phyloP scores from a whole-genome alignment of 495 filamentous ascomycete species.

The Penicillium steckii region DNA sequence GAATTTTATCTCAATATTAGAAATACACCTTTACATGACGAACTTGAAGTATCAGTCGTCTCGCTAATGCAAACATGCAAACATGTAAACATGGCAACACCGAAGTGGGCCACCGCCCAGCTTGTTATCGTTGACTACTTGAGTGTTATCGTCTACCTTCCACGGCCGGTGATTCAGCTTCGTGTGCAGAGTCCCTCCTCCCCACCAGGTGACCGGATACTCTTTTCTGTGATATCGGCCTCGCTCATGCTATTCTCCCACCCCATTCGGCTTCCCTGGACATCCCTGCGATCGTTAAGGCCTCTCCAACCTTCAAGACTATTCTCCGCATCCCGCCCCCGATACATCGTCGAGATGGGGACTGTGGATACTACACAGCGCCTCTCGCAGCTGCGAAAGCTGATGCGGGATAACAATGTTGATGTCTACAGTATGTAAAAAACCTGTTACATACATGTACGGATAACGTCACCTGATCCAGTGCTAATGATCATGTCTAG shows the following conservation, averaged over 20 bases:
- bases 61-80: no score
- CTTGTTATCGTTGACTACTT: no score
- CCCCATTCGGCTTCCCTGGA: slow-evolving; percentile 36
- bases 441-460: not conserved
- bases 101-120: no score
- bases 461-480: not conserved
- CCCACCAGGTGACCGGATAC: not conserved
- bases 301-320: slow-evolving; percentile 29
- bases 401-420: slow-evolving; percentile 86
- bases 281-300: slow-evolving; percentile 34
- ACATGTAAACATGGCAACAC: no score
- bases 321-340: slow-evolving; percentile 38
- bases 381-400: slow-evolving; percentile 69
- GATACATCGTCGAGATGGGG: slow-evolving; percentile 66
- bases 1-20: no score
- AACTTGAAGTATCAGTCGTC: no score
- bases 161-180: not conserved
- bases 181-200: not conserved
- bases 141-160: no score
- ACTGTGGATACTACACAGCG: slow-evolving; percentile 79
- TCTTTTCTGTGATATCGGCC: not conserved
- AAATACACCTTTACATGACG: no score
- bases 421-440: slow-evolving; percentile 84
- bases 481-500: slow-evolving; percentile 47
- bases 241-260: slow-evolving; percentile 44